Evolutionary conservation across 176 grass and related monocot genomes (phyloP), one percentile per base, ranked within the genome.

Genomic region (Raddia distichophylla): DNA sequence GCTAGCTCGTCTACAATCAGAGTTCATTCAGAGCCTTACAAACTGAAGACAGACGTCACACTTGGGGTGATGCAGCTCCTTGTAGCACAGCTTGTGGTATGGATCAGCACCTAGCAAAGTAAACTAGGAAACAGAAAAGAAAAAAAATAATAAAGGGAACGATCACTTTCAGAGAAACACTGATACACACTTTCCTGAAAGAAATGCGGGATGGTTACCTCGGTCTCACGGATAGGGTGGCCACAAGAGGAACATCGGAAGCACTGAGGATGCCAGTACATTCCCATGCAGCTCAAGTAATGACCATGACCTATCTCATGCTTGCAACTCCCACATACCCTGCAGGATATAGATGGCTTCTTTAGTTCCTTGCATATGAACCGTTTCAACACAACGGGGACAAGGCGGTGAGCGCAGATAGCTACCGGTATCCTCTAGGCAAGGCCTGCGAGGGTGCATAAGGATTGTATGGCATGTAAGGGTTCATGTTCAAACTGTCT

Each of bases 221-320:
- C 93, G 0, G 90, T 85, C 85, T 93, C 96, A 32, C 82, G 82
- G 80, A 99, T 99, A 80, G 87, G 50, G 32, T 93, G 84, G 16
- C 52, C 7, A 79, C 96, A 99, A 16, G 85, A 86, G 69, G 3
- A 78, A 59, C 96, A 99, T 12, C 76, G 60, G 49, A 99, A 99
- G 78, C 96, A 99, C 15, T 91, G 96, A 56, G 91, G 91, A 55
- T 99, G 96, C 96, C 96, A 99, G 60, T 93, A 91, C 60, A 89
- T 95, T 55, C 87, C 96, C 96, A 99, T 93, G 82, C 93, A 99
- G 74, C 96, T 93, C 69, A 99, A 87, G 79, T 99, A 99, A 84
- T 95, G 96, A 34, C 89, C 96, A 60, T 91, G 94, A 62, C 93
- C 89, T 88, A 99, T 93, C 87, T 99, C 96, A 82, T 79, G 80